Evolutionary conservation across 768 basidiomycete genomes (phyloP), one percentile per base, ranked within the genome.

Genomic region (Tephrocybe sp.): DNA sequence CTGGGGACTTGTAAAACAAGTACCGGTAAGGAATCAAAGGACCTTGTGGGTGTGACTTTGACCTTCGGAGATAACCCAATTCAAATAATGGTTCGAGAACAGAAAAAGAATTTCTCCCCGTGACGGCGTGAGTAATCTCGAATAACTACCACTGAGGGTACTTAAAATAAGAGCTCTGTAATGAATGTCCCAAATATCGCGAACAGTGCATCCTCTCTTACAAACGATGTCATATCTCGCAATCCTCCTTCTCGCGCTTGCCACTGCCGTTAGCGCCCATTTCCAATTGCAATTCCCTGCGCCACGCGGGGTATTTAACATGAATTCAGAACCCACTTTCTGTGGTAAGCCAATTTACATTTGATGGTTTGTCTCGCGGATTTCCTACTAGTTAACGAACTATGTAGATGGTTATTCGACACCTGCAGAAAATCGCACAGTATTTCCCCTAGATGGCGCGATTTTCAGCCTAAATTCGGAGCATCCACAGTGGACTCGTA

Each of bases 211-310:
- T 7, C 26, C 3, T 26, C 26, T 26, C 26, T 26, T 26, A 7
- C 13, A 44, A 34, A 33, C 17, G 16, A 60, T 60, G 61, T 31
- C 41, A 22, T 48, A 39, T 33, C 34, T 69, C 26, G 52, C 67
- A 50, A 39, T 74, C 41, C 34, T 68, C 49, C 31, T 78, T 50
- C 49, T 80, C 20, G 61, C 67, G 31, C 64, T 79, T 17, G 67
- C 71, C 12, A 60, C 75, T 32, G 63, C 70, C 35, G 83, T 72
- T 26, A 72, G 69, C 42, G 90, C 89, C 6, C 92, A 95, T 66
- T 94, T 93, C 70, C 84, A 87, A 57, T 73, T 93, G 38, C 78
- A 85, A 60, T 92, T 81, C 65, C 92, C 92, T 14, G 56, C 72
- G 0, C 84, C 89, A 10, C 76, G 92, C 40, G 92, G 92, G 1